These are phyloP conservation scores for Tolypocladium capitatum DNA, from an alignment of 2,329 filamentous ascomycete species.

Conservation along the genomic window DNA sequence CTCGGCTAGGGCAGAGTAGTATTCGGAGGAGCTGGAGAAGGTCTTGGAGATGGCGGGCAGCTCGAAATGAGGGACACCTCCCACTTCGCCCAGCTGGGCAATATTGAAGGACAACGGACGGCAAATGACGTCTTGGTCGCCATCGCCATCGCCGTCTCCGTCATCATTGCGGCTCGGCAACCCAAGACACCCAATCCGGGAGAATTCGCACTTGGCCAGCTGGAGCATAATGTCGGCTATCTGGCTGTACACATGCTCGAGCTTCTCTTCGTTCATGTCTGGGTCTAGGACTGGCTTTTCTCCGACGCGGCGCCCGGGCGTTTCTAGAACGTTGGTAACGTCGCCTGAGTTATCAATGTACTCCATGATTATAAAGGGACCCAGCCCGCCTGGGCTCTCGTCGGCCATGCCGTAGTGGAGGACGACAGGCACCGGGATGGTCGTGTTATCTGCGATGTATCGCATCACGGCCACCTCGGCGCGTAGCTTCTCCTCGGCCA, in stretches of 20 bases:
- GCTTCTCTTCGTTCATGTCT: slow-evolving; percentile 16
- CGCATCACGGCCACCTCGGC: slow-evolving; percentile 5
- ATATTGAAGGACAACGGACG: background rate
- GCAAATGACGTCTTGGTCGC: background rate
- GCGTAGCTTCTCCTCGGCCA: slow-evolving; percentile 6
- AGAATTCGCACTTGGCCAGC: slow-evolving; percentile 19
- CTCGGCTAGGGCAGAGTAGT: slow-evolving; percentile 21
- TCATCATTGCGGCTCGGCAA: slow-evolving; percentile 6
- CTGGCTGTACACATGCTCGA: slow-evolving; percentile 22
- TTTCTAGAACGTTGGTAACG: slow-evolving; percentile 16
- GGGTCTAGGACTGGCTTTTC: slow-evolving; percentile 19
- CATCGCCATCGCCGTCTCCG: slow-evolving; percentile 8
- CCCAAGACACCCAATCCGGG: slow-evolving; percentile 23
- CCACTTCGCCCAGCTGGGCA: background rate
- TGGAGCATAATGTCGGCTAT: slow-evolving; percentile 28
- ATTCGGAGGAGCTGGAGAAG: slow-evolving; percentile 9
- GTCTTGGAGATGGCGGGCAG: background rate
- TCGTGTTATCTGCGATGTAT: slow-evolving; percentile 4
- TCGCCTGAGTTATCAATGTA: slow-evolving; percentile 10
- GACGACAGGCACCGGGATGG: slow-evolving; percentile 5
- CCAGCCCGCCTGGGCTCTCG: slow-evolving; percentile 4
- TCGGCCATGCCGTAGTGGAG: slow-evolving; percentile 5
- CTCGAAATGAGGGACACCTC: background rate
- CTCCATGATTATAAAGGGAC: slow-evolving; percentile 6
- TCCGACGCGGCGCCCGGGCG: slow-evolving; percentile 9